Percentiles rank a stretch among this genome's conserved stretches.
These are phyloP conservation scores for Leptomonas pyrrhocoris DNA, from an alignment of 208 protist genomes.

Conservation along the genomic window DNA sequence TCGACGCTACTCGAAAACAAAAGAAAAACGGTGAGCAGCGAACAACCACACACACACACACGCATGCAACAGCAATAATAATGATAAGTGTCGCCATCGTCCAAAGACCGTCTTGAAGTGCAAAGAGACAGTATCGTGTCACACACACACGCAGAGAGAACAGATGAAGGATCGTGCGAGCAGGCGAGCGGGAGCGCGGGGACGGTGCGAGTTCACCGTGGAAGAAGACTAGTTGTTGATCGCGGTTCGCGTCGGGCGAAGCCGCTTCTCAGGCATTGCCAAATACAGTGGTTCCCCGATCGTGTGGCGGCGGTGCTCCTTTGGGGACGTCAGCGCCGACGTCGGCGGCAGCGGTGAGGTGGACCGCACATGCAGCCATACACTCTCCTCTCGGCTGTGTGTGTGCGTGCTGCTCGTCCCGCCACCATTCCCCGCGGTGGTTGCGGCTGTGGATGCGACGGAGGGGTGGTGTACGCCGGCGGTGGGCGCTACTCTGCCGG, in stretches of 20 bases:
- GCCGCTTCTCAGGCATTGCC: not conserved
- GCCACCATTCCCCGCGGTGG: not conserved
- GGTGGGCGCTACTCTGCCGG: no score
- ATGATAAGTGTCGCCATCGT: no score
- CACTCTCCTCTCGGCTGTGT: not conserved
- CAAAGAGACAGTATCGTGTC: no score
- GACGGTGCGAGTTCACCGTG: no score
- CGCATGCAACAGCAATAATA: no score
- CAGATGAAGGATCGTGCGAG: no score
- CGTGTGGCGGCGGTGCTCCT: slow-evolving; percentile 21
- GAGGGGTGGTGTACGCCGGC: not conserved
- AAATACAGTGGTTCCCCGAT: slow-evolving; percentile 8
- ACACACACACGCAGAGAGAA: not conserved
- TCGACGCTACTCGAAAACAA: no score
- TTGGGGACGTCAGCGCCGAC: not conserved
- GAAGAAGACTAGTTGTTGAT: not conserved
- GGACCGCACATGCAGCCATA: not conserved
- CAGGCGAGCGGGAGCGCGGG: no score
- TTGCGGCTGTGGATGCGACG: not conserved
- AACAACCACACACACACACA: no score
- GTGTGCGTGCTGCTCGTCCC: not conserved
- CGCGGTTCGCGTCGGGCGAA: slow-evolving; percentile 6
- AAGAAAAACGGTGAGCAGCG: no score
- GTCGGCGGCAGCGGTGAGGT: not conserved
- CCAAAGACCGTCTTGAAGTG: no score